These are phyloP conservation scores for Berkeleyomyces rouxiae DNA, from an alignment of 2,329 filamentous ascomycete genomes.

Conservation along the genomic window DNA sequence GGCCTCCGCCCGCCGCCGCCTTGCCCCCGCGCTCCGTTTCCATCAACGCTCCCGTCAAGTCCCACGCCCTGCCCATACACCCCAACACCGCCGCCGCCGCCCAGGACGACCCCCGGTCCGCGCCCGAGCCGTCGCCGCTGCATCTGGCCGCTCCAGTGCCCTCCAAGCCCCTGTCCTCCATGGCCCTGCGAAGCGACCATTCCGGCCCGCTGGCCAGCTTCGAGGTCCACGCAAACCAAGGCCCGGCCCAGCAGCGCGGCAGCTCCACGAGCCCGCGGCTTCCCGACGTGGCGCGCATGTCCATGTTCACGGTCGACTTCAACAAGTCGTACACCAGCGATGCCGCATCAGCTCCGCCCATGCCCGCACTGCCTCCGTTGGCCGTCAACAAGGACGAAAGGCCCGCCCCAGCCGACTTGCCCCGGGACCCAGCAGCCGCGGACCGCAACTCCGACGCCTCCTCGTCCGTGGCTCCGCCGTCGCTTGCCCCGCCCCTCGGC, in stretches of 20 bases:
- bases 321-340: conserved; percentile 26
- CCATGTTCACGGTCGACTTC: conserved; percentile 42
- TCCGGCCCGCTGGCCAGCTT: neutral
- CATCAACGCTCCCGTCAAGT: neutral
- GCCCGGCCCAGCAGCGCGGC: conserved; percentile 15
- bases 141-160: neutral
- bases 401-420: neutral
- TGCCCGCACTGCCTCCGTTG: conserved; percentile 16
- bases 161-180: neutral
- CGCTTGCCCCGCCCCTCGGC: neutral
- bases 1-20: neutral
- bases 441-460: neutral
- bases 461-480: conserved; percentile 2
- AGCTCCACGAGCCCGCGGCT: conserved; percentile 39
- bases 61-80: neutral
- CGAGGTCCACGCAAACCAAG: neutral
- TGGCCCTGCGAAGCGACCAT: neutral
- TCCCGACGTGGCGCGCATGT: conserved; percentile 41
- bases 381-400: neutral
- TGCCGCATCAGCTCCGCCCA: conserved; percentile 17
- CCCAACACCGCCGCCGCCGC: neutral
- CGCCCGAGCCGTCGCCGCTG: neutral
- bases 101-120: neutral
- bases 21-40: neutral
- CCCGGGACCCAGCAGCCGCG: neutral